Conservation (phyloP, 1,139 yeast species). For the Blastobotrys serpentis region DNA sequence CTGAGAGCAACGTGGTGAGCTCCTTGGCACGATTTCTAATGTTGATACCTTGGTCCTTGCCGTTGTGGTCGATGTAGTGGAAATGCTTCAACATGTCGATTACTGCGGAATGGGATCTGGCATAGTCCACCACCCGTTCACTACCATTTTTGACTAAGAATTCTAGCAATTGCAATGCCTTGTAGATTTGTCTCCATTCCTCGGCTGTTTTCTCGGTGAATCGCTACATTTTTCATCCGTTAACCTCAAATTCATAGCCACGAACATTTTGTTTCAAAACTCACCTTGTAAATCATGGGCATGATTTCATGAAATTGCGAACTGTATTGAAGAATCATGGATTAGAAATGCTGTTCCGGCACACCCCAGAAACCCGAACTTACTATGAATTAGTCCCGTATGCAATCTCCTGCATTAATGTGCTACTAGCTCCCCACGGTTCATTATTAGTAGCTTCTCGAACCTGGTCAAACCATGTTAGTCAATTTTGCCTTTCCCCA, state of each 20-base stretch:
- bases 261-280: too few species aligned
- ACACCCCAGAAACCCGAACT: conserved; percentile 16
- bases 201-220: conserved; percentile 93
- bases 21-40: conserved; percentile 89
- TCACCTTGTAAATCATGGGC: conserved; percentile 45
- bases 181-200: conserved; percentile 98
- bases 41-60: conserved; percentile 94
- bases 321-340: conserved; percentile 21
- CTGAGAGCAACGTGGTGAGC: conserved; percentile 66
- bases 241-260: too few species aligned
- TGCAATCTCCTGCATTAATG: conserved; percentile 90
- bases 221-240: conserved; percentile 39
- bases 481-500: too few species aligned
- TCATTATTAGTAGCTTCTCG: conserved; percentile 52
- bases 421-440: conserved; percentile 98
- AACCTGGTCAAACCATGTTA: neutral
- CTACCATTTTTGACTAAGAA: conserved; percentile 89
- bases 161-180: conserved; percentile 86
- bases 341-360: neutral
- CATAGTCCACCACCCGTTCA: conserved; percentile 93
- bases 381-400: conserved; percentile 85
- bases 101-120: conserved; percentile 76
- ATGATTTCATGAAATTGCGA: conserved; percentile 47
- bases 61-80: conserved; percentile 91
- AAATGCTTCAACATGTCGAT: conserved; percentile 88